phyloP scores from a whole-genome alignment of 2,329 filamentous ascomycete genomes.

The Curvularia sp. region DNA sequence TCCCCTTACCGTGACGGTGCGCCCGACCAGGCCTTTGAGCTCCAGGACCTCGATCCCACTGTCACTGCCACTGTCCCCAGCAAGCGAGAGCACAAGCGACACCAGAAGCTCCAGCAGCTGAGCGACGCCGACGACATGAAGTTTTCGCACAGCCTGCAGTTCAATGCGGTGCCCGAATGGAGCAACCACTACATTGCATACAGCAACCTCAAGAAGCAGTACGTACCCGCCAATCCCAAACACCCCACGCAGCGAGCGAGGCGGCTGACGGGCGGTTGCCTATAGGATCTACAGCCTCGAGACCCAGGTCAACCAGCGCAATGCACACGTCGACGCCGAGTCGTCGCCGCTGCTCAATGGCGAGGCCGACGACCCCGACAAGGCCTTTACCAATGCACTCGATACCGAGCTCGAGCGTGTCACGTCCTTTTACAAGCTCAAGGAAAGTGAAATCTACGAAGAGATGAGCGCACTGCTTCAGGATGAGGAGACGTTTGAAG shows the following conservation, averaged over 20 bases:
- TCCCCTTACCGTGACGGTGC: conserved; percentile 27
- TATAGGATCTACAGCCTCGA: conserved; percentile 91
- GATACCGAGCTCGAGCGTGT: conserved; percentile 95
- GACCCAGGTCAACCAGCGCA: conserved; percentile 74
- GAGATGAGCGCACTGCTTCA: conserved; percentile 79
- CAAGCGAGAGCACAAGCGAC: conserved; percentile 56
- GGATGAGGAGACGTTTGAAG: conserved; percentile 74
- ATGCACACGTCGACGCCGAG: conserved; percentile 72
- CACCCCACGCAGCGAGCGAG: not conserved
- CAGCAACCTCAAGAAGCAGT: conserved; percentile 99
- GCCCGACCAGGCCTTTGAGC: conserved; percentile 41
- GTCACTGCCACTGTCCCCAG: too few species aligned
- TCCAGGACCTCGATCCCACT: conserved; percentile 35
- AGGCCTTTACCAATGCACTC: conserved; percentile 79
- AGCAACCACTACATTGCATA: conserved; percentile 98
- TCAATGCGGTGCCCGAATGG: conserved; percentile 99
- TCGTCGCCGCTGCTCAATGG: conserved; percentile 79
- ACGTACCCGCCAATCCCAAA: conserved; percentile 50
- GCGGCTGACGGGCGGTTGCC: conserved; percentile 33
- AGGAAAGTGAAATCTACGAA: conserved; percentile 84
- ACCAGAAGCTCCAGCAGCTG: conserved; percentile 73
- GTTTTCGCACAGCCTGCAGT: conserved; percentile 99
- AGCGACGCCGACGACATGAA: conserved; percentile 90
- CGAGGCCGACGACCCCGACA: conserved; percentile 73
- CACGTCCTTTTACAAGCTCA: conserved; percentile 84